A percentile compares a stretch with the other conserved stretches of the same genome.
phyloP scores from a whole-genome alignment of 371 early-diverging fungal genomes.

The Quaeritorhiza haematococci region DNA sequence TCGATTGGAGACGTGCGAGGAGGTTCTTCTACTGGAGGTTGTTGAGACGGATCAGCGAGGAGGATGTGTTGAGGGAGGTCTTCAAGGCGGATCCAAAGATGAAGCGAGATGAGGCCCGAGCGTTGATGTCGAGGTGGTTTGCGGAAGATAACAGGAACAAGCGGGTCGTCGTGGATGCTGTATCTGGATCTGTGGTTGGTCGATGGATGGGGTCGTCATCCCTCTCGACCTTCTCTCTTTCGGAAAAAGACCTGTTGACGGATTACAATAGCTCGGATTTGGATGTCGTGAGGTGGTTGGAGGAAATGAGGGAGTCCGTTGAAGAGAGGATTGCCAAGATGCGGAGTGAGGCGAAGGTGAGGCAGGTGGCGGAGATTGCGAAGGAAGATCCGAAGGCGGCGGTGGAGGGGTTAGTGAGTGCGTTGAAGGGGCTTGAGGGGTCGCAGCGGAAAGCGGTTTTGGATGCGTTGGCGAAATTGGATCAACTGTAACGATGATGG shows the following conservation, averaged over 20 bases:
- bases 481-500: no score
- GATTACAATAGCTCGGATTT: conserved; percentile 21
- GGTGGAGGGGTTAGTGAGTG: conserved; percentile 27
- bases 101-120: conserved; percentile 16
- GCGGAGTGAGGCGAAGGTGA: conserved; percentile 2
- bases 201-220: neutral
- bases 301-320: conserved; percentile 17
- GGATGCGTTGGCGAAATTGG: conserved; percentile 11
- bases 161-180: conserved; percentile 9
- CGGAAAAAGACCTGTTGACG: neutral
- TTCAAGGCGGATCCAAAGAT: conserved; percentile 16
- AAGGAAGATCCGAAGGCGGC: conserved; percentile 25
- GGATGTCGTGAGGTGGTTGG: conserved; percentile 41
- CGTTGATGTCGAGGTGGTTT: conserved; percentile 29
- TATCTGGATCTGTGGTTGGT: neutral
- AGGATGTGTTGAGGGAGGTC: conserved; percentile 25
- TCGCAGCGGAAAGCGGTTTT: conserved; percentile 20
- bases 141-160: conserved; percentile 24
- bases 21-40: conserved; percentile 92
- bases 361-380: conserved; percentile 22
- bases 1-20: conserved; percentile 81
- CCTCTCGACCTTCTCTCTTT: neutral
- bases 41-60: conserved; percentile 64
- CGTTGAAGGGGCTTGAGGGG: conserved; percentile 20
- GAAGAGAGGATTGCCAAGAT: conserved; percentile 28